Base-by-base conservation (phyloP, 139 green algal genomes). In the Diplosphaera chodatii region DNA sequence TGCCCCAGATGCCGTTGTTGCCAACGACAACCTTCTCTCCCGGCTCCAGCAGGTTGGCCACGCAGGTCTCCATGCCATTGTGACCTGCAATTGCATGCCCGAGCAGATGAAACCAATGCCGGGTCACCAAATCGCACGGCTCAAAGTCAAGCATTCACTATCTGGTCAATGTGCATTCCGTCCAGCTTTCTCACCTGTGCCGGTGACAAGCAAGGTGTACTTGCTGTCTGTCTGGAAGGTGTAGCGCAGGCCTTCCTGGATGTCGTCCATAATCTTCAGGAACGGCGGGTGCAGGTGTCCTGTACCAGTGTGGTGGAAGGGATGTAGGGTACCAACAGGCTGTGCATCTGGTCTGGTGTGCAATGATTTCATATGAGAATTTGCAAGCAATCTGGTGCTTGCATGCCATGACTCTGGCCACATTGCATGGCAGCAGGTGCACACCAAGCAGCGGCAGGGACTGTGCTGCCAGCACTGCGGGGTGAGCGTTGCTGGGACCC, bases 181-280 rank as follows among this genome's bases (percentile, higher is more conserved):
- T 10, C 37, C 37, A 10, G 37, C 10, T 6, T 48, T 6, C 8
- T 10, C 16, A 4, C 75, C 87, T 27, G 93, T 96, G 64, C 92
- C 90, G 33, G 66, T 85, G 21, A 95, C 83, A 75, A 91, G 83
- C 20, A 96, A 81, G 0, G 87, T 94, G 85, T 96, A 93, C 72
- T 80, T 85, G 75, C 77, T 86, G 34, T 91, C 76, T 16, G 93
- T 97, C 78, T 98, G 93, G 74, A 89, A 87, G 16, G 85, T 30
- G 73, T 89, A 89, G 37, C 87, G 74, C 70, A 98, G 90, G 29
- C 93, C 93, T 55, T 91, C 79, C 66, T 90, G 80, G 31, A 90
- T 77, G 63, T 93, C 88, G 70, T 94, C 90, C 91, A 97, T 97
- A 71, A 96, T 94, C 70, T 92, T 90, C 55, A 98, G 75, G 80